Base-by-base conservation (phyloP, 345 rosid species). In the Eucalyptus regnans region DNA sequence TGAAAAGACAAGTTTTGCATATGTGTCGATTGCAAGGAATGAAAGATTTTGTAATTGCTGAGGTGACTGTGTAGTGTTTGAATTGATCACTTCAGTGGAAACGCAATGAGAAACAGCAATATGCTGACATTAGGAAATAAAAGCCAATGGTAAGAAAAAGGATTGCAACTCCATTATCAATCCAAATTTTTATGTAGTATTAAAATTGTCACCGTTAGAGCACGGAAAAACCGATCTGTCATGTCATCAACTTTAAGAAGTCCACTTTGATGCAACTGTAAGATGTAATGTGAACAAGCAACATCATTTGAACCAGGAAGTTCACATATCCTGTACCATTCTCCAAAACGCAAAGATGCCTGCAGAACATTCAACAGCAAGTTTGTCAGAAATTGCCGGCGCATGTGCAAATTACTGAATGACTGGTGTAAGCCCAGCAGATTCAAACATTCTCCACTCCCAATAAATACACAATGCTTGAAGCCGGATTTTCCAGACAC, bases 311-410 rank as follows among this genome's bases (percentile, higher is more conserved):
- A 91, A 79, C 95, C 96, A 50, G 98, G 94, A 86, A 87, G 95
- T 86, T 97, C 99, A 56, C 98, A 97, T 90, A 98, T 94, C 88
- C 92, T 92, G 88, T 91, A 96, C 99, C 99, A 98, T 16, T 95
- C 97, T 6, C 90, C 92, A 92, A 98, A 96, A 87, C 96, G 94
- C 86, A 90, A 84, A 68, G 96, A 93, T 68, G 95, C 99, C 99
- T 98, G 92, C 91, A 87, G 29, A 86, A 79, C 33, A 87, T 86
- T 51, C 60, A 50, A 83, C 29, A 33, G 43, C 88, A 86, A 86
- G 31, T 87, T 12, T 29, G 41, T 51, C 15, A 88, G 86, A 83
- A 84, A 62, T 56, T 49, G 50, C 22, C 31, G 7, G 27, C 18
- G 60, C 15, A 51, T 12, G 37, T 86, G 37, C 44, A 48, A 18